A percentile compares a stretch with the other conserved stretches of the same genome.
phyloP scores from a whole-genome alignment of 805 yeast genomes.

The Myxozyma nipponensis region DNA sequence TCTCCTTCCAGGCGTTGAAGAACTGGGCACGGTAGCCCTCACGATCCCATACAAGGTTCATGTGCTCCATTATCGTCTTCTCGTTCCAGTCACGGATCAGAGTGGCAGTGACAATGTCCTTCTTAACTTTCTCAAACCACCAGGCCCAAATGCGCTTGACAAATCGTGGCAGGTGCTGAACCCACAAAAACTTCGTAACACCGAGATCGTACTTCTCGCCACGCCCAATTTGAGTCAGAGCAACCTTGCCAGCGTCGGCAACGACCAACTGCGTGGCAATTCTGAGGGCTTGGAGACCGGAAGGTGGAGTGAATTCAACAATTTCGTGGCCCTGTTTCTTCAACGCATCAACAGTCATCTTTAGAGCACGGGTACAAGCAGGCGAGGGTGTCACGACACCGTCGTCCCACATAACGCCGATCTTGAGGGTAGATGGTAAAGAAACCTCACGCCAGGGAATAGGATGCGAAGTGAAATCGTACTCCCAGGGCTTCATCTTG shows the following conservation, averaged over 20 bases:
- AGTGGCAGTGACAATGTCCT: conserved; percentile 41
- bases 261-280: conserved; percentile 46
- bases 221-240: conserved; percentile 26
- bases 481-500: conserved; percentile 53
- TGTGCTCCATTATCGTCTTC: conserved; percentile 38
- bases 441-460: conserved; percentile 48
- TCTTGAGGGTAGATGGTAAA: conserved; percentile 41
- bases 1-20: conserved; percentile 36
- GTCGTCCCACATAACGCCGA: conserved; percentile 50
- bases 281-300: conserved; percentile 55
- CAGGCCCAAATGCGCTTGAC: conserved; percentile 39
- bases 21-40: conserved; percentile 38
- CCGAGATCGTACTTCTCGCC: conserved; percentile 41
- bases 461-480: conserved; percentile 48
- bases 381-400: conserved; percentile 52
- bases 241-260: conserved; percentile 38
- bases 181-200: conserved; percentile 35
- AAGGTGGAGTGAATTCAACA: conserved; percentile 47
- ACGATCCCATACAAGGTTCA: conserved; percentile 38
- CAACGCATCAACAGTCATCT: conserved; percentile 41
- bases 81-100: conserved; percentile 39
- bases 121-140: conserved; percentile 34
- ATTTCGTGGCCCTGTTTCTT: conserved; percentile 46
- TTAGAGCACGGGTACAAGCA: conserved; percentile 43
- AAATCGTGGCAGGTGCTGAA: conserved; percentile 37